A percentile compares a stretch with the other conserved stretches of the same genome.
Conservation (phyloP, 2,329 filamentous ascomycete genomes). For the Bipolaris gigantea region DNA sequence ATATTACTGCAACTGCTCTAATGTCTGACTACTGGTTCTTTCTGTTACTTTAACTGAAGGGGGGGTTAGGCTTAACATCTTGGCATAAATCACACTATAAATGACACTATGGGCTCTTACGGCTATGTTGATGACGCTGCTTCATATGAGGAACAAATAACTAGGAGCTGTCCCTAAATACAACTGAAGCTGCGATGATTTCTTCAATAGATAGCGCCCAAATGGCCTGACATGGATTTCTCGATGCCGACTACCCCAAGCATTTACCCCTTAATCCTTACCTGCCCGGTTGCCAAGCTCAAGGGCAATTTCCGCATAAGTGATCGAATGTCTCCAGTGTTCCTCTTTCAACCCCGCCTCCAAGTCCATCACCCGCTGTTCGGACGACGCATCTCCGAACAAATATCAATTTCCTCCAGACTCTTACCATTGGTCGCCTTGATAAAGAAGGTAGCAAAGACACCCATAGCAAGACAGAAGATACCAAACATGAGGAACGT, state of each 20-base stretch:
- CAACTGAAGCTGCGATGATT: too few relatives aligned
- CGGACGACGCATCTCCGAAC: slow-evolving; percentile 38
- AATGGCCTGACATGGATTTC: too few relatives aligned
- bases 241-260: not conserved
- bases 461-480: slow-evolving; percentile 46
- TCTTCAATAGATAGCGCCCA: too few relatives aligned
- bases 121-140: too few relatives aligned
- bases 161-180: too few relatives aligned
- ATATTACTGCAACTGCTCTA: too few relatives aligned
- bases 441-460: slow-evolving; percentile 51
- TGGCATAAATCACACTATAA: too few relatives aligned
- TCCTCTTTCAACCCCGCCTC: slow-evolving; percentile 9
- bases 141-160: too few relatives aligned
- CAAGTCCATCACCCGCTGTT: slow-evolving; percentile 5
- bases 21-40: too few relatives aligned
- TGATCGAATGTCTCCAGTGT: slow-evolving; percentile 5
- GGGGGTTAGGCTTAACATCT: too few relatives aligned
- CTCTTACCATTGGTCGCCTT: slow-evolving; percentile 51
- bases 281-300: slow-evolving; percentile 1
- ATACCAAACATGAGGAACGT: slow-evolving; percentile 55
- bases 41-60: not conserved
- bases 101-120: too few relatives aligned
- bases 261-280: not conserved
- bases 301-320: slow-evolving; percentile 2
- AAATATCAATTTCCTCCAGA: slow-evolving; percentile 53